These are phyloP conservation scores for Lecanicillium sp. DNA, from an alignment of 2,329 filamentous ascomycete species.

Conservation along the genomic window DNA sequence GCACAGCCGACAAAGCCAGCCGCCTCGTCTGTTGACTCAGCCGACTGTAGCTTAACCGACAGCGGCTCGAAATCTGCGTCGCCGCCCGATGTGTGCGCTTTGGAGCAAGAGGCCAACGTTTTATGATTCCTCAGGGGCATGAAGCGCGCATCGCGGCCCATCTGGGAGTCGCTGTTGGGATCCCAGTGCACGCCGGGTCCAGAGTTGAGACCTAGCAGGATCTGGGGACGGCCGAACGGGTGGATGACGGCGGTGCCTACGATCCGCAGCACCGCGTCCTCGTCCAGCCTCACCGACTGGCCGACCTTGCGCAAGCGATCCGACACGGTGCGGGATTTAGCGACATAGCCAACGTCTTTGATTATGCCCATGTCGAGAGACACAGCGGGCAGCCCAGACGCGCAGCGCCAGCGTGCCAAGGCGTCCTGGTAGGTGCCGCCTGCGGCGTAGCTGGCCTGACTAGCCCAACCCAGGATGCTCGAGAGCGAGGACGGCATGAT, in stretches of 20 bases:
- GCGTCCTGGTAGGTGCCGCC: conserved; percentile 24
- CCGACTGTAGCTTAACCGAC: not conserved
- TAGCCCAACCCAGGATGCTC: not conserved
- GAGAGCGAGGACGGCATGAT: conserved; percentile 12
- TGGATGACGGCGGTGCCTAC: not conserved
- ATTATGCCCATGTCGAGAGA: conserved; percentile 16
- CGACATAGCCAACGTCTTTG: conserved; percentile 17
- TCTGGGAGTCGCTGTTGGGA: not conserved
- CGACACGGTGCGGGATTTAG: conserved; percentile 4
- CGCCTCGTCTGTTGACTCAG: not conserved
- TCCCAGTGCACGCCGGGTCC: conserved; percentile 14
- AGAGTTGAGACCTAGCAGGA: conserved; percentile 7
- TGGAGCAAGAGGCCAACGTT: no score
- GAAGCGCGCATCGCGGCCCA: conserved; percentile 14
- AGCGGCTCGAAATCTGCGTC: not conserved
- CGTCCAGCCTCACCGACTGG: not conserved
- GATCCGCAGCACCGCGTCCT: not conserved
- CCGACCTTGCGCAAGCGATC: conserved; percentile 8
- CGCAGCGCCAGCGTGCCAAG: conserved; percentile 10
- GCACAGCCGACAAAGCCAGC: not conserved
- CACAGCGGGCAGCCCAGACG: conserved; percentile 1
- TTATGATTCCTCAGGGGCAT: conserved; percentile 14
- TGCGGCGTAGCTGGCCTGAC: conserved; percentile 14
- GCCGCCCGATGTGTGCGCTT: no score
- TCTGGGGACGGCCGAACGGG: not conserved